Evolutionary conservation across 1,284 basidiomycete species (phyloP), one percentile per base, ranked within the genome.

Genomic region (Puccinia triticina): DNA sequence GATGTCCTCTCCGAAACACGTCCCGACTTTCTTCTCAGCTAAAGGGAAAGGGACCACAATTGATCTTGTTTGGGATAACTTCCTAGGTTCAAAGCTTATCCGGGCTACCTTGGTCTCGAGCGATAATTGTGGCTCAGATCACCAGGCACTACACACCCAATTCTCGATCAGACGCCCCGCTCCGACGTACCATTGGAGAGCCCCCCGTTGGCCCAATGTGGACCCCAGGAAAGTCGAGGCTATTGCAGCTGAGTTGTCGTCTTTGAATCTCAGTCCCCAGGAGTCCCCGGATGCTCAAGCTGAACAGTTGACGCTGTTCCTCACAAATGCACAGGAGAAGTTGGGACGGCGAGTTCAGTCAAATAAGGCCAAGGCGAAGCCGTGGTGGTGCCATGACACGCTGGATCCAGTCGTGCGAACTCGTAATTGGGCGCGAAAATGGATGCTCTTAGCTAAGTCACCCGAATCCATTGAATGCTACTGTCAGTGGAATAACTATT

Each of bases 371-470:
- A 76, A 40, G 40, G 32, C 32, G 11, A 59, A 76, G 34, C 26
- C 29, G 18, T 76, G 73, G 73, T 76, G 73, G 73, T 48, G 53
- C 55, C 23, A 59, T 29, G 34, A 40, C 12, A 40, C 37, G 2
- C 73, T 76, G 7, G 55, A 76, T 32, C 73, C 73, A 11, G 34
- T 59, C 11, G 1, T 76, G 1, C 50, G 43, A n/a, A 43, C 32
- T 10, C 4, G 29, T 2, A 76, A 76, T 26, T 32, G 73, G 14
- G 73, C 73, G 8, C 23, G 73, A 18, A 50, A 53, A 40, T 76
- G 73, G 73, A 55, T 76, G 55, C 29, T 76, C 3, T 26, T 37
- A 7, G 37, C 73, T 23, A 59, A 59, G 21, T 59, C 55, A 2
- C 50, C 73, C 1, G 59, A 64, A 64, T 10, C 59, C 29, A 14